Conservation (phyloP, 257 asterid species). For the Solanum dulcamara region DNA sequence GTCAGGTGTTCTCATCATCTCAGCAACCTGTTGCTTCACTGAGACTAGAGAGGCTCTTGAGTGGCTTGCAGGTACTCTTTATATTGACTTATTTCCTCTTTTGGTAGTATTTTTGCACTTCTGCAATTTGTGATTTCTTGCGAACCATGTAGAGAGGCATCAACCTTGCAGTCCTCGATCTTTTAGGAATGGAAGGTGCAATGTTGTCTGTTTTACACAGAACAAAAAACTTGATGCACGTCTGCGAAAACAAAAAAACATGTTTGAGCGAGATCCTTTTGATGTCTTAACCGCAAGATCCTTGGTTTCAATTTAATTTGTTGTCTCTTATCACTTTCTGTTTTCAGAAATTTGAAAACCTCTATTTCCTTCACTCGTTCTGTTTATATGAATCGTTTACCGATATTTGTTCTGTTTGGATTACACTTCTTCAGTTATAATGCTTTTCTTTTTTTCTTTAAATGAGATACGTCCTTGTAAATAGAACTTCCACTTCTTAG, state of each 20-base stretch:
- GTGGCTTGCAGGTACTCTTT: constrained; percentile 83
- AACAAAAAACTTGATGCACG: background rate
- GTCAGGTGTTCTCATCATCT: constrained; percentile 91
- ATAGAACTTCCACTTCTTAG: background rate
- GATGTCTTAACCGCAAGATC: background rate
- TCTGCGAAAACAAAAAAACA: background rate
- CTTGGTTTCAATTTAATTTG: background rate
- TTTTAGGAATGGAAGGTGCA: background rate
- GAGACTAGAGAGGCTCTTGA: constrained; percentile 84
- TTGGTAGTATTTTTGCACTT: background rate
- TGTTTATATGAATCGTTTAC: background rate
- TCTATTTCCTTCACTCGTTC: background rate
- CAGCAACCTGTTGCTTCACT: constrained; percentile 83
- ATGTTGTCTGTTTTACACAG: background rate
- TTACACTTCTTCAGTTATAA: background rate
- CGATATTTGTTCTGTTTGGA: background rate
- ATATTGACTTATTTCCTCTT: background rate
- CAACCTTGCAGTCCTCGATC: background rate
- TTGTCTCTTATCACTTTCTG: background rate
- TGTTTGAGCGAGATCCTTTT: background rate
- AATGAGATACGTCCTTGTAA: background rate
- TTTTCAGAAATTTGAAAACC: background rate
- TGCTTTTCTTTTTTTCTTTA: background rate
- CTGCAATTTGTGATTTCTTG: background rate
- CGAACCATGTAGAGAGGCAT: background rate